Percentiles rank a stretch among this genome's conserved stretches.
Conservation (phyloP, 352 stramenopile genomes). For the Pythium monospermum region DNA sequence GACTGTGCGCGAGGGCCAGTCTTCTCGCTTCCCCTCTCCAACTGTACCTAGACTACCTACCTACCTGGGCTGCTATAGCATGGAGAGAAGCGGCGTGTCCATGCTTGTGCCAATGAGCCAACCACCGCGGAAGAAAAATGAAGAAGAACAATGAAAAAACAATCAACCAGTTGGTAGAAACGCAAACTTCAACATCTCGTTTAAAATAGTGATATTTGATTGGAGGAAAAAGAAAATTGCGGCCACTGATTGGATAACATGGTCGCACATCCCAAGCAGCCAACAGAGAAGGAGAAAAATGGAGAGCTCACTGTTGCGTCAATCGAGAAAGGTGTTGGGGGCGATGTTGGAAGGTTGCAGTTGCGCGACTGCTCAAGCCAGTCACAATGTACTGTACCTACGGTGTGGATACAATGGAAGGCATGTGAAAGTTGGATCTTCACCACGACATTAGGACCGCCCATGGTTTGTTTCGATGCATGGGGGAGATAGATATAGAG, state of each 20-base stretch:
- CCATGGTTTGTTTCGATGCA: too few species aligned
- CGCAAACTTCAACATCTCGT: constrained; percentile 29
- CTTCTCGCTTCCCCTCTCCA: too few species aligned
- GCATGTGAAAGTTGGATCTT: too few species aligned
- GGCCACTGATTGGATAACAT: constrained; percentile 5
- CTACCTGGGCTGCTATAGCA: neutral
- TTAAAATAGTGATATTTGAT: constrained; percentile 26
- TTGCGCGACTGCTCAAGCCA: constrained; percentile 2
- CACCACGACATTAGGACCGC: too few species aligned
- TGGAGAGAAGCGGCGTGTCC: too few species aligned
- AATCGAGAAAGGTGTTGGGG: neutral
- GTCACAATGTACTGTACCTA: too few species aligned
- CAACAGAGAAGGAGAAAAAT: neutral
- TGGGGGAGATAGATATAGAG: neutral
- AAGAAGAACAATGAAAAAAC: constrained; percentile 1
- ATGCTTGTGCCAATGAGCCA: too few species aligned
- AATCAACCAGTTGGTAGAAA: constrained; percentile 10
- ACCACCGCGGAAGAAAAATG: constrained; percentile 10
- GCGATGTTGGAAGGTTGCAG: constrained; percentile 13
- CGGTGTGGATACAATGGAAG: too few species aligned
- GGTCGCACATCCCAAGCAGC: neutral
- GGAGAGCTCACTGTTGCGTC: neutral
- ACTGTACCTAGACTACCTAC: too few species aligned
- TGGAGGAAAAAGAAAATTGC: constrained; percentile 9
- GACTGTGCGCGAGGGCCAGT: too few species aligned